Conservation (phyloP, 352 stramenopile genomes). For the Pilasporangium apinafurcum region DNA sequence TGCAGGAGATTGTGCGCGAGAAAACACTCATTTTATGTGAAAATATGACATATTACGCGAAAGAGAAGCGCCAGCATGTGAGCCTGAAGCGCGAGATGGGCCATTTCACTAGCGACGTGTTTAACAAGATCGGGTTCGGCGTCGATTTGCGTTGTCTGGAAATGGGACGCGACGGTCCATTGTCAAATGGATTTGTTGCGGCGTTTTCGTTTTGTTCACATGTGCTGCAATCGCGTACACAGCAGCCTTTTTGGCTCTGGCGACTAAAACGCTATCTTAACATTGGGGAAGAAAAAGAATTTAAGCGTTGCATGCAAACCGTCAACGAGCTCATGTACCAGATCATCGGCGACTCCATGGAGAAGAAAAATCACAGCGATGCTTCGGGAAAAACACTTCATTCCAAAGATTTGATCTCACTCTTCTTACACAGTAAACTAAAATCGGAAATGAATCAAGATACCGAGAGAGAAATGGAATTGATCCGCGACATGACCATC, state of each 20-base stretch:
- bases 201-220: no score
- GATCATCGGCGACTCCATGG: slow-evolving; percentile 46
- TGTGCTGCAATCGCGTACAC: slow-evolving; percentile 13
- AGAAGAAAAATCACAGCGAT: slow-evolving; percentile 10
- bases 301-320: slow-evolving; percentile 27
- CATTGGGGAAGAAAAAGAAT: slow-evolving; percentile 25
- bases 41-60: slow-evolving; percentile 12
- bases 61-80: slow-evolving; percentile 7
- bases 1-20: slow-evolving; percentile 22
- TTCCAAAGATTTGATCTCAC: slow-evolving; percentile 16
- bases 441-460: not conserved
- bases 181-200: no score
- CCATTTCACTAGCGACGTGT: slow-evolving; percentile 54
- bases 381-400: not conserved
- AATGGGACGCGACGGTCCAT: no score
- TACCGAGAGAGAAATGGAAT: slow-evolving; percentile 7
- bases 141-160: slow-evolving; percentile 27
- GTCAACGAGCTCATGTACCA: slow-evolving; percentile 39
- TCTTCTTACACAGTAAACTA: slow-evolving; percentile 12
- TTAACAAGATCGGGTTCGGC: slow-evolving; percentile 49
- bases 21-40: slow-evolving; percentile 23
- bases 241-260: slow-evolving; percentile 30
- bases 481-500: slow-evolving; percentile 39
- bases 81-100: slow-evolving; percentile 54
- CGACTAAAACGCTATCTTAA: slow-evolving; percentile 26